phyloP scores from a whole-genome alignment of 495 filamentous ascomycete species.

The Daldinia childiae region DNA sequence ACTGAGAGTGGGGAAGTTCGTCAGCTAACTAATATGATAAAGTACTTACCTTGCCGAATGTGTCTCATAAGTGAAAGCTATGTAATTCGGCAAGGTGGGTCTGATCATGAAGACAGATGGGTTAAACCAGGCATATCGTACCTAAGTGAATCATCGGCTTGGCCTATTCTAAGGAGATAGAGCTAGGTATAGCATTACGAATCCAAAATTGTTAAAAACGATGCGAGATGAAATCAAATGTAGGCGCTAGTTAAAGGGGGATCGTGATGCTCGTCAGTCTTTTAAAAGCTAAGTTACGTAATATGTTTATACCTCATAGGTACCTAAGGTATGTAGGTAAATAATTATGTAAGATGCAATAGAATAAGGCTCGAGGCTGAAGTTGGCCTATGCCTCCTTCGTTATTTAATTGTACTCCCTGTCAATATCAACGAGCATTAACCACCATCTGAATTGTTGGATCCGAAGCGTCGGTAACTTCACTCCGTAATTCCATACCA shows the following conservation, averaged over 20 bases:
- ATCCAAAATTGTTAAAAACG: background rate
- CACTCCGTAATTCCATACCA: background rate
- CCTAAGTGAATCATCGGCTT: background rate
- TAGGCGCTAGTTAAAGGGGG: background rate
- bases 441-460: conserved; percentile 4
- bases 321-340: no score
- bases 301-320: no score
- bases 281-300: no score
- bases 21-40: no score
- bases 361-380: conserved; percentile 25
- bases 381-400: background rate
- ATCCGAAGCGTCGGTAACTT: conserved; percentile 30
- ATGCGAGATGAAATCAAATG: background rate
- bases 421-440: conserved; percentile 13
- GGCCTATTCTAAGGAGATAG: background rate
- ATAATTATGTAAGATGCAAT: background rate
- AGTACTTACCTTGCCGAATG: no score
- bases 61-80: no score
- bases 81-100: background rate
- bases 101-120: no score
- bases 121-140: no score
- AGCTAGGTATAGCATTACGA: background rate
- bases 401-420: conserved; percentile 16
- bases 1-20: no score
- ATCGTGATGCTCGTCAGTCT: conserved; percentile 15